A percentile compares a stretch with the other conserved stretches of the same genome.
Evolutionary conservation across 306 rosid species (phyloP).

Genomic region (Sicyos baderoa): DNA sequence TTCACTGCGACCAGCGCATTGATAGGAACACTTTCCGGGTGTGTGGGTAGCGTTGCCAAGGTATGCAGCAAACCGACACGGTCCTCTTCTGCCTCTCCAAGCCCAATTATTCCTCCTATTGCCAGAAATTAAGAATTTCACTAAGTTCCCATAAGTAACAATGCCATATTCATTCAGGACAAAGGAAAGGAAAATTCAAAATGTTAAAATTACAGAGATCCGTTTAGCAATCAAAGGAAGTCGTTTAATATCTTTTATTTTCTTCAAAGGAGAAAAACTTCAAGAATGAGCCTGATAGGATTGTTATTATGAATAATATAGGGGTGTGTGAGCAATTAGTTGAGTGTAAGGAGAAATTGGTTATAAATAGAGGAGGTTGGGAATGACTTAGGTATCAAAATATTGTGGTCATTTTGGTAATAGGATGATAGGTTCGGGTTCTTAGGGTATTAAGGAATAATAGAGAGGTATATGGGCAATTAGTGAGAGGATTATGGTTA

Average conservation of each 20-base stretch:
- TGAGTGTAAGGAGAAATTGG: too few relatives aligned
- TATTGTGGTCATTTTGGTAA: too few relatives aligned
- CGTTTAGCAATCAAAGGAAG: neutral
- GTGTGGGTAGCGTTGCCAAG: slow-evolving; percentile 84
- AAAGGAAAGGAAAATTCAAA: neutral
- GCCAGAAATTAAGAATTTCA: slow-evolving; percentile 10
- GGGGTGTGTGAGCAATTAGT: too few relatives aligned
- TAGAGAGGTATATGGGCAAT: too few relatives aligned
- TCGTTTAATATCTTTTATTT: neutral
- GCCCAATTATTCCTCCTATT: slow-evolving; percentile 95
- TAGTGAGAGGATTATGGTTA: too few relatives aligned
- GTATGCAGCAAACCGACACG: slow-evolving; percentile 94
- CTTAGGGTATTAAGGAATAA: too few relatives aligned
- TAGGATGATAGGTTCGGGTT: too few relatives aligned
- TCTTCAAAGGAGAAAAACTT: neutral
- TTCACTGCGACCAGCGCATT: slow-evolving; percentile 81
- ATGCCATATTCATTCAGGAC: neutral
- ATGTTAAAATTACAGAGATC: neutral
- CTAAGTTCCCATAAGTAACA: neutral
- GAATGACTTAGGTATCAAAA: too few relatives aligned
- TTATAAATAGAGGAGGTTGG: too few relatives aligned
- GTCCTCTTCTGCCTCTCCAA: slow-evolving; percentile 92
- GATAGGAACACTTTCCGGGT: slow-evolving; percentile 97
- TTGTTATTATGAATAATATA: too few relatives aligned
- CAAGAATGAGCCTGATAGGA: neutral